Evolutionary conservation across 768 basidiomycete genomes (phyloP), one percentile per base, ranked within the genome.

Genomic region (Russula earlei): DNA sequence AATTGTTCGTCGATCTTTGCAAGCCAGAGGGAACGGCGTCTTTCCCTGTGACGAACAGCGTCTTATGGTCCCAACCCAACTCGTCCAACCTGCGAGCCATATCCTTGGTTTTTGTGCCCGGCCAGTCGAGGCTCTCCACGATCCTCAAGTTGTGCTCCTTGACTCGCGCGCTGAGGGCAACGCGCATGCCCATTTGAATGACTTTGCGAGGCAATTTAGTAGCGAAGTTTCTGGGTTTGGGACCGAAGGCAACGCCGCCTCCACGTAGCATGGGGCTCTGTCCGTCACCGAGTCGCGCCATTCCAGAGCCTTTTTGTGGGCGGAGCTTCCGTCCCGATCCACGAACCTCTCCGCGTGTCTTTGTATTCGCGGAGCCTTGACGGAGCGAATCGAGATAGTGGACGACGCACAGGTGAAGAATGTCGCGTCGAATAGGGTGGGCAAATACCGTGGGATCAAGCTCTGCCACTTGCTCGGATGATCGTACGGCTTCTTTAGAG

Each of bases 201-300:
- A 96, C 87, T 71, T 97, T 97, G 60, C 90, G 80, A n/a, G 90
- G 88, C 36, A 99, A 78, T 61, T 89, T 86, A 19, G 91, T 92
- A 64, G 87, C 83, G 69, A 94, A 97, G 68, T 96, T 89, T 47
- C 92, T 81, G 3, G 92, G 90, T 66, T 90, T 86, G 0, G 91
- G 91, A 29, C 92, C 92, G 58, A 92, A 93, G 6, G 91, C 91
- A 38, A 87, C 80, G 63, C 95, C 96, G 70, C 96, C 96, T 33
- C 95, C 95, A 31, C 84, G 77, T 52, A 85, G 79, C 78, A 91
- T 89, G 1, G 91, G 91, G 68, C 82, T 87, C 64, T 91, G 88
- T 2, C 76, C 82, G 63, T 93, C 91, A 45, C 94, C 95, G 10
- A 96, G 73, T 67, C 96, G 90, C 10, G 96, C 96, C 62, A 71